Evolutionary conservation across 495 filamentous ascomycete species (phyloP), one percentile per base, ranked within the genome.

Genomic region (Tuber indicum): DNA sequence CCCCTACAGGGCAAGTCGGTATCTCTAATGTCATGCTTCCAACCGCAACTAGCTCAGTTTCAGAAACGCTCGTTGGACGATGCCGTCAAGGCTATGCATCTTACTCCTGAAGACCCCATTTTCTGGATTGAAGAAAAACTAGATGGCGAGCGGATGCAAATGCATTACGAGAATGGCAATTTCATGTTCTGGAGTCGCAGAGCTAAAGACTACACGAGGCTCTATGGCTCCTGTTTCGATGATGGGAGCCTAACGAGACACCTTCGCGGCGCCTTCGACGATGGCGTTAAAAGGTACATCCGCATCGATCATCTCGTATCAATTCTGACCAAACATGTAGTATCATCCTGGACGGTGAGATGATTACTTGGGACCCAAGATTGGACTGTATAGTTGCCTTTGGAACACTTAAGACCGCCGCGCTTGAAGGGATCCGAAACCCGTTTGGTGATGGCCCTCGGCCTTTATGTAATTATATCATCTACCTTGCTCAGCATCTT

Each of bases 41-140:
- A 99, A 83, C 96, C 96, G 66, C 96, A 98, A 85, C 88, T 99
- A 73, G 96, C 96, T 7, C 93, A 97, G 81, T 98, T 97, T 79
- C 94, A 98, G 85, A 94, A 93, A 89, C 88, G 93, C 71, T 83
- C 85, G 1, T 91, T 98, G 80, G 89, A 92, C n/a, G 91, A 91
- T 76, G 92, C 97, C 87, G 89, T 97, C 42, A 85, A 87, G 19
- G 90, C 89, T 47, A 90, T 99, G 88, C 86, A 87, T 36, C 86
- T 87, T 0, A 92, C 89, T 1, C 89, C 92, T 71, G 89, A 92
- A 6, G 90, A 94, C 70, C 86, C 88, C 14, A 87, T 90, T 41
- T 98, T 97, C 81, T 99, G 94, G 94, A 95, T 98, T 52, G 96
- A 99, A 83, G 96, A 99, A 86, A 99, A 99, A 84, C 86, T 99